A percentile compares a stretch with the other conserved stretches of the same genome.
Conservation (phyloP, 805 yeast species). For the Saccharomycodes ludwigii region DNA sequence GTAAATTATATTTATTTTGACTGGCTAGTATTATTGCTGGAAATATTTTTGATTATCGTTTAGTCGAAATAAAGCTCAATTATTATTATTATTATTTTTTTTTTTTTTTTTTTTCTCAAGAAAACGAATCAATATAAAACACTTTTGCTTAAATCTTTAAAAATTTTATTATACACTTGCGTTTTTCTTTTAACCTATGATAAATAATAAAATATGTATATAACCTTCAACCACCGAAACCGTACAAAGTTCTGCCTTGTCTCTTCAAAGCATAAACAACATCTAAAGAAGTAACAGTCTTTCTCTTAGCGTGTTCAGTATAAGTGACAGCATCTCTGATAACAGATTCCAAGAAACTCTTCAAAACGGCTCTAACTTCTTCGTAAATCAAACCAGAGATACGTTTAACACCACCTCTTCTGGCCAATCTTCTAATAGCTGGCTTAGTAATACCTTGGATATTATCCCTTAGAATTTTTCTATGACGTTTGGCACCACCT, state of each 20-base stretch:
- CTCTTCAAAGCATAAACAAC: constrained; percentile 98
- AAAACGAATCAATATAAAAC: not conserved
- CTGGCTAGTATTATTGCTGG: too few relatives aligned
- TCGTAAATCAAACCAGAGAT: constrained; percentile 96
- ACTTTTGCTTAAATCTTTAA: not conserved
- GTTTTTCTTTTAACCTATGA: constrained; percentile 1
- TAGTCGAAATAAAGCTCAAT: too few relatives aligned
- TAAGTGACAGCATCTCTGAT: constrained; percentile 98
- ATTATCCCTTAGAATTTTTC: constrained; percentile 98
- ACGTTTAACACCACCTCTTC: constrained; percentile 99
- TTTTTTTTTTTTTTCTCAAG: not conserved
- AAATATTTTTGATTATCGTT: too few relatives aligned
- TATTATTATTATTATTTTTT: not conserved
- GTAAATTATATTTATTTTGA: too few relatives aligned
- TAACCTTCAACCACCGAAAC: constrained; percentile 89
- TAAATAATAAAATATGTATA: constrained; percentile 1
- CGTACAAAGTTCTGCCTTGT: constrained; percentile 98
- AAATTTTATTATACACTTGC: constrained; percentile 5
- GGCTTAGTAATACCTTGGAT: constrained; percentile 99
- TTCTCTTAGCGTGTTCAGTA: constrained; percentile 99
- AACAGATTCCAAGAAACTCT: constrained; percentile 89
- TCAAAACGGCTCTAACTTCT: constrained; percentile 93
- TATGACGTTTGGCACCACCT: constrained; percentile 99
- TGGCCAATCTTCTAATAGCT: constrained; percentile 98
- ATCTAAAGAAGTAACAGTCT: constrained; percentile 96